Evolutionary conservation across 352 stramenopile genomes (phyloP).

Genomic region (Phytopythium kandeliae): DNA sequence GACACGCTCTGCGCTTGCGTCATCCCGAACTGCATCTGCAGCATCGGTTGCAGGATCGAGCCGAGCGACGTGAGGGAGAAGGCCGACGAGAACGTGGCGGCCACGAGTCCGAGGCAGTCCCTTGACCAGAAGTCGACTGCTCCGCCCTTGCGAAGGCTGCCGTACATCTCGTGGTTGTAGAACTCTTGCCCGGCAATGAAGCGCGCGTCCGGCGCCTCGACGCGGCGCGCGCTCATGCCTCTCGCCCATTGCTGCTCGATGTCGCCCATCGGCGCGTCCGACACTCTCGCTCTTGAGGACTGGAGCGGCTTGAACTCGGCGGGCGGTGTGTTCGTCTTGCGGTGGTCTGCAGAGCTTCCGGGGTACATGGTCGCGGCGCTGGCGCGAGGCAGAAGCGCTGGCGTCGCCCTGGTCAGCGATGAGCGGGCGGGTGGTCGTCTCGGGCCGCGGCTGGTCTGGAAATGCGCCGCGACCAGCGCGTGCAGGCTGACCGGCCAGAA

Average conservation of each 20-base stretch:
- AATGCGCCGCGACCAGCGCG: too few relatives aligned
- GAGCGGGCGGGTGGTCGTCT: too few relatives aligned
- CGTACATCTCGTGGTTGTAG: conserved; percentile 57
- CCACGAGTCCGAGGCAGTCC: conserved; percentile 27
- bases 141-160: conserved; percentile 34
- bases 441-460: too few relatives aligned
- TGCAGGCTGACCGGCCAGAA: too few relatives aligned
- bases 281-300: not conserved
- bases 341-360: not conserved
- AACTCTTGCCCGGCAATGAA: conserved; percentile 20
- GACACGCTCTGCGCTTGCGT: conserved; percentile 12
- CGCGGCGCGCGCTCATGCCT: not conserved
- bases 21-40: conserved; percentile 22
- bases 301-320: conserved; percentile 7
- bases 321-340: conserved; percentile 3
- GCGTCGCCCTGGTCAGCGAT: not conserved
- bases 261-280: not conserved
- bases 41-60: conserved; percentile 16
- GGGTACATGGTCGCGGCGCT: conserved; percentile 1
- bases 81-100: conserved; percentile 34
- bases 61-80: conserved; percentile 32
- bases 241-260: conserved; percentile 3
- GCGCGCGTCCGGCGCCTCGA: conserved; percentile 1
- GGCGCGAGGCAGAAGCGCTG: not conserved
- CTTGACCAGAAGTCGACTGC: conserved; percentile 32